Evolutionary conservation across 169 alveolate genomes (phyloP).

Genomic region (Cryptosporidium sp.): DNA sequence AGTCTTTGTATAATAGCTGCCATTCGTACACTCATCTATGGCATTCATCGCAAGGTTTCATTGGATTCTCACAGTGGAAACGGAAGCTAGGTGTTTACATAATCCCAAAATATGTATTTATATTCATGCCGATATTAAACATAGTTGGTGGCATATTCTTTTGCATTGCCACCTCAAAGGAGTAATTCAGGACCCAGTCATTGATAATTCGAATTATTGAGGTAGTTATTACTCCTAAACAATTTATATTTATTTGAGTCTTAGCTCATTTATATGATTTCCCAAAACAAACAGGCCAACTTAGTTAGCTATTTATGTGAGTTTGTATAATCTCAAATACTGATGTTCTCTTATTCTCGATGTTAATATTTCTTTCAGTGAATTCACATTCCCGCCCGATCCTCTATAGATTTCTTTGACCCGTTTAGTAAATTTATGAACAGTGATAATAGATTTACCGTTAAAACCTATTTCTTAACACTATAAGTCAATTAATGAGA

Average conservation of each 20-base stretch:
- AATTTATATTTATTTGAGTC: neutral
- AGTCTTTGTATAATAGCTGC: neutral
- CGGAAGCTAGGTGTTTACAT: neutral
- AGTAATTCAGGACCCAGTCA: conserved; percentile 29
- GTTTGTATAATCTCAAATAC: neutral
- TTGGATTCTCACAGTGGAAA: neutral
- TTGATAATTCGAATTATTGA: neutral
- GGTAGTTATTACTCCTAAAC: conserved; percentile 28
- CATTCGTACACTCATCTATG: neutral
- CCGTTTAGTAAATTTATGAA: neutral
- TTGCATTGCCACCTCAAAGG: conserved; percentile 5
- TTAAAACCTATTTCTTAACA: neutral
- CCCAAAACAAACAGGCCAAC: neutral
- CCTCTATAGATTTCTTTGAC: neutral
- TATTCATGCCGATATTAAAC: neutral
- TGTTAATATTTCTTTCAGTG: neutral
- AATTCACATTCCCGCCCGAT: neutral
- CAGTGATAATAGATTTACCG: neutral
- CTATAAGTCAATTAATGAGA: neutral
- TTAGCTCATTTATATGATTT: no score
- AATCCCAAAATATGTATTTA: neutral
- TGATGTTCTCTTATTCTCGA: neutral
- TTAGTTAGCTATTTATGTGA: neutral
- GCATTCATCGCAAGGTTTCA: neutral
- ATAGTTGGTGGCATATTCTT: neutral